A percentile compares a stretch with the other conserved stretches of the same genome.
phyloP scores from a whole-genome alignment of 805 yeast species.

The Cyberlindnera mycetangii region DNA sequence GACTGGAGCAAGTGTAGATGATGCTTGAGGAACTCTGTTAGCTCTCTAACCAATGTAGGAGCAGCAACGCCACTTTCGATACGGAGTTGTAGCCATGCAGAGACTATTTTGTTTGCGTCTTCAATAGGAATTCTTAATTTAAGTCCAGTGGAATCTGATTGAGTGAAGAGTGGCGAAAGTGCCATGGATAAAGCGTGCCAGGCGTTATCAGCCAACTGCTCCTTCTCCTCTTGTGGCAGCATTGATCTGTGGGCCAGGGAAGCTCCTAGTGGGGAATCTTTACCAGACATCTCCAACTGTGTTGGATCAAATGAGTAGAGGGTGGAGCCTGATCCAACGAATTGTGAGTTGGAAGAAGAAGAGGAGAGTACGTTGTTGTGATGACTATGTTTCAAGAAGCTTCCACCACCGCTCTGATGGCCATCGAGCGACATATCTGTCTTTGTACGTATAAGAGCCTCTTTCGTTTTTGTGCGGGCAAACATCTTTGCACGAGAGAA shows the following conservation, averaged over 20 bases:
- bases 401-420: constrained; percentile 15
- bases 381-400: constrained; percentile 20
- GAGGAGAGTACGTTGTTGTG: constrained; percentile 32
- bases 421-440: constrained; percentile 12
- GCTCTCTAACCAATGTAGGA: constrained; percentile 38
- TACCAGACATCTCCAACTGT: constrained; percentile 23
- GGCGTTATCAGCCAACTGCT: constrained; percentile 43
- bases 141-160: constrained; percentile 32
- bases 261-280: constrained; percentile 18
- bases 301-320: constrained; percentile 36
- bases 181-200: constrained; percentile 45
- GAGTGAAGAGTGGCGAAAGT: constrained; percentile 45
- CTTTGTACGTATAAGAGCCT: constrained; percentile 17
- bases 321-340: constrained; percentile 31
- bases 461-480: constrained; percentile 29
- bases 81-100: constrained; percentile 37
- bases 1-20: constrained; percentile 29
- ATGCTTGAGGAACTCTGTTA: constrained; percentile 41
- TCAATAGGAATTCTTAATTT: constrained; percentile 50
- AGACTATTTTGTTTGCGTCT: constrained; percentile 49
- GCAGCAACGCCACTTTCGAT: constrained; percentile 36
- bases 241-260: constrained; percentile 12
- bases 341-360: constrained; percentile 36
- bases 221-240: constrained; percentile 34
- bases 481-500: constrained; percentile 25